These are phyloP conservation scores for Apophysomyces ossiformis DNA, from an alignment of 371 early-diverging fungal species.

Conservation along the genomic window DNA sequence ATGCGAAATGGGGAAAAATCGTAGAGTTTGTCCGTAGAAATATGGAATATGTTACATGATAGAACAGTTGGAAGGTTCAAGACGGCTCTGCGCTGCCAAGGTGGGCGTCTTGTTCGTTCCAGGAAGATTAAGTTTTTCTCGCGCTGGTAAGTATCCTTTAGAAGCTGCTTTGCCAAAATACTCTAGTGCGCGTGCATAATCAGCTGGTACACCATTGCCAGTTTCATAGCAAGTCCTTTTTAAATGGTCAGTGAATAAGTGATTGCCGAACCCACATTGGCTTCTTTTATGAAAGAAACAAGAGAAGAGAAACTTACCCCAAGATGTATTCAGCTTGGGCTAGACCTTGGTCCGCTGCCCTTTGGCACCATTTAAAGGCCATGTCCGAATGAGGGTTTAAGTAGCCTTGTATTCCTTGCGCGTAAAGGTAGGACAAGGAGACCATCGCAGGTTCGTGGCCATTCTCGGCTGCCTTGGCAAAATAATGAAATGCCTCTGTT, in stretches of 20 bases:
- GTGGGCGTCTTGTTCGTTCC: background rate
- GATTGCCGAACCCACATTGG: background rate
- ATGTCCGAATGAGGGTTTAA: constrained; percentile 27
- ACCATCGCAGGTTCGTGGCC: constrained; percentile 42
- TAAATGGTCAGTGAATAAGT: background rate
- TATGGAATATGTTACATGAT: background rate
- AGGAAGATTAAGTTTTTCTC: constrained; percentile 29
- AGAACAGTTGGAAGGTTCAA: constrained; percentile 3
- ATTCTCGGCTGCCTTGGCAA: constrained; percentile 41
- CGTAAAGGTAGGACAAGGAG: constrained; percentile 34
- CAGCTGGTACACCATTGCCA: constrained; percentile 26
- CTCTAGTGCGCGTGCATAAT: constrained; percentile 36
- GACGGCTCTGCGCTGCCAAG: background rate
- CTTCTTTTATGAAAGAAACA: background rate
- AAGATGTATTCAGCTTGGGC: constrained; percentile 42
- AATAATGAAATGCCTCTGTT: constrained; percentile 36
- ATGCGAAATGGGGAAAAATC: background rate
- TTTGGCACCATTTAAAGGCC: constrained; percentile 47
- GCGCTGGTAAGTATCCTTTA: constrained; percentile 32
- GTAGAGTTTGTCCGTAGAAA: background rate
- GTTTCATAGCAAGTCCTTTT: constrained; percentile 29
- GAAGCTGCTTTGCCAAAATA: constrained; percentile 39
- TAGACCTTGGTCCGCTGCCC: constrained; percentile 38
- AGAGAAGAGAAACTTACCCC: constrained; percentile 35
- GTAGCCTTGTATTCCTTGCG: constrained; percentile 35